Evolutionary conservation across 345 rosid genomes (phyloP).

Genomic region (Hypericum androsaemum): DNA sequence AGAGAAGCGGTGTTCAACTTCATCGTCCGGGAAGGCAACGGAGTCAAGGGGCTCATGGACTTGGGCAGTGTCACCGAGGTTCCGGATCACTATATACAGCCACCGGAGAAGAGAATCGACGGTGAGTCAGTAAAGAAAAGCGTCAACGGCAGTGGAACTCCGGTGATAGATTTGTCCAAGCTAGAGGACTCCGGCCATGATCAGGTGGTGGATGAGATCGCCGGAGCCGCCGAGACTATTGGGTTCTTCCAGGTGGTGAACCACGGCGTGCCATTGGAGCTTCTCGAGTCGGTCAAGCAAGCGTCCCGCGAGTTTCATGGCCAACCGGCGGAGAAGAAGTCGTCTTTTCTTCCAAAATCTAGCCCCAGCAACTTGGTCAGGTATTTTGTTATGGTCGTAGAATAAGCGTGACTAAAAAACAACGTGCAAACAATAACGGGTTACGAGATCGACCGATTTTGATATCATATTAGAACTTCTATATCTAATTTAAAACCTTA

Average conservation of each 20-base stretch:
- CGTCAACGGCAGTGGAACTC: constrained; percentile 3
- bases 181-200: constrained; percentile 33
- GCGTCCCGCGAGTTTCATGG: constrained; percentile 39
- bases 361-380: constrained; percentile 44
- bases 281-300: constrained; percentile 33
- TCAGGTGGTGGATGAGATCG: constrained; percentile 26
- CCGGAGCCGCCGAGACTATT: constrained; percentile 36
- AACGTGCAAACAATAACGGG: no score
- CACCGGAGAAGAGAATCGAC: constrained; percentile 34
- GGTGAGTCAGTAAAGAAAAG: constrained; percentile 6
- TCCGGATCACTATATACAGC: constrained; percentile 26
- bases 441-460: no score
- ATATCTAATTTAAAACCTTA: no score
- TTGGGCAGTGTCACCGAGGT: constrained; percentile 28
- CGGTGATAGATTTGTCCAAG: constrained; percentile 36
- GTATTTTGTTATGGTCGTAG: background rate
- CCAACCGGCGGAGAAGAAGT: constrained; percentile 32
- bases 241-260: constrained; percentile 56
- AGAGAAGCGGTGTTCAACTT: constrained; percentile 31
- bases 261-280: constrained; percentile 40
- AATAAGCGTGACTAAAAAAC: no score
- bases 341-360: constrained; percentile 28
- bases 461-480: no score
- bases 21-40: constrained; percentile 40
- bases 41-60: constrained; percentile 50